Evolutionary conservation across 305 asterid species (phyloP), one percentile per base, ranked within the genome.

Genomic region (Solanum chacoense): DNA sequence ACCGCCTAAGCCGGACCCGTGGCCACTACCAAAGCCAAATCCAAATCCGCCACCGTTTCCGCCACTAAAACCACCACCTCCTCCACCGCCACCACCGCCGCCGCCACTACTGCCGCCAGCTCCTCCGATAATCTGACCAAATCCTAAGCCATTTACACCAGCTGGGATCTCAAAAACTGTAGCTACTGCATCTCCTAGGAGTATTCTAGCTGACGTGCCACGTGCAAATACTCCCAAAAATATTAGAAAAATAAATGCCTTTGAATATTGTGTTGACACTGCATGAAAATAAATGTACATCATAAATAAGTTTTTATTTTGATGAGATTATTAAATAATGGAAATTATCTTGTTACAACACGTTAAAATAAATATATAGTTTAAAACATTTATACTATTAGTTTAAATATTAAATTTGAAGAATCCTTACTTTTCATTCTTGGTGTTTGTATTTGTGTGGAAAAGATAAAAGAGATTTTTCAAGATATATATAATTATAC

Each of bases 91-190:
- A 0, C 81, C 45, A 0, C 45, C 22, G 0, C 76, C 22, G 11
- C 72, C 18, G 2, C 29, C 38, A 16, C 83, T 34, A 20, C 45
- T 35, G 83, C 88, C 87, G 18, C 88, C 88, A 50, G 87, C 89
- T 1, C 91, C 88, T 3, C 93, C 91, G 8, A 81, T 5, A 73
- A 89, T 87, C 18, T 67, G 16, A 67, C 32, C 74, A 67, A 67
- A 67, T 84, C 90, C 88, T 11, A 32, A 11, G 5, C 84, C 88
- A 40, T 81, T 50, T 29, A 20, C 86, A 28, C 6, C 40, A 45
- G 32, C 32, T 24, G 86, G 86, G 11, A 81, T 81, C 16, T 81
- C 72, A 45, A 81, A 81, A n/a, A 81, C 67, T 45, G 86, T 81
- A 81, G 86, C 86, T 42, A 45, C 86, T 10, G 72, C 40, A 81